Evolutionary conservation across 768 basidiomycete genomes (phyloP).

Genomic region (Xanthoconium purpureum): DNA sequence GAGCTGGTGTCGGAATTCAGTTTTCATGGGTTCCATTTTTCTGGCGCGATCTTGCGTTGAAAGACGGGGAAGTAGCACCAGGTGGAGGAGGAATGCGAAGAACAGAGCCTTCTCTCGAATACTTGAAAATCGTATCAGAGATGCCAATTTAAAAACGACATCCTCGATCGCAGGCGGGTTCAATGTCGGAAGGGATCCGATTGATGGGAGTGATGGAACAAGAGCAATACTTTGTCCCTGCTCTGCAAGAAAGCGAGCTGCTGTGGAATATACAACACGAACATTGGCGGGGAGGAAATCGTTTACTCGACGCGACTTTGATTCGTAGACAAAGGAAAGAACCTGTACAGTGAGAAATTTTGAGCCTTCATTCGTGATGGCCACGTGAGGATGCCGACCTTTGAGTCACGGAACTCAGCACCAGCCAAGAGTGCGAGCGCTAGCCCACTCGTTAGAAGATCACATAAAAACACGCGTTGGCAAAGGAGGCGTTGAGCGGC

Average conservation of each 20-base stretch:
- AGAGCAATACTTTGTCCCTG: neutral
- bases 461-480: conserved; percentile 50
- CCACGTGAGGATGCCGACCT: conserved; percentile 36
- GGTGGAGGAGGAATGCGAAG: conserved; percentile 39
- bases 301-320: conserved; percentile 24
- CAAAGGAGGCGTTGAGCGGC: conserved; percentile 35
- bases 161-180: neutral
- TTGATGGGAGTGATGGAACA: neutral
- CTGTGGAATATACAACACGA: conserved; percentile 4
- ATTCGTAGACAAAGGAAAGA: conserved; percentile 55
- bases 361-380: neutral
- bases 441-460: conserved; percentile 47
- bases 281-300: conserved; percentile 14
- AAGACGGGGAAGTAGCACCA: conserved; percentile 36
- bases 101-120: conserved; percentile 24
- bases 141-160: conserved; percentile 11
- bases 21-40: conserved; percentile 23
- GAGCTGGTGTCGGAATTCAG: conserved; percentile 33
- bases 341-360: conserved; percentile 39
- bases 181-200: neutral
- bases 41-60: conserved; percentile 42
- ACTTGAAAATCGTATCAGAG: neutral
- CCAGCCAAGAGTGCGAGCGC: conserved; percentile 52
- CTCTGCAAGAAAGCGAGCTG: conserved; percentile 11
- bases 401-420: conserved; percentile 59